These are phyloP conservation scores for Botrytis hyacinthi DNA, from an alignment of 2,329 filamentous ascomycete species.

Conservation along the genomic window DNA sequence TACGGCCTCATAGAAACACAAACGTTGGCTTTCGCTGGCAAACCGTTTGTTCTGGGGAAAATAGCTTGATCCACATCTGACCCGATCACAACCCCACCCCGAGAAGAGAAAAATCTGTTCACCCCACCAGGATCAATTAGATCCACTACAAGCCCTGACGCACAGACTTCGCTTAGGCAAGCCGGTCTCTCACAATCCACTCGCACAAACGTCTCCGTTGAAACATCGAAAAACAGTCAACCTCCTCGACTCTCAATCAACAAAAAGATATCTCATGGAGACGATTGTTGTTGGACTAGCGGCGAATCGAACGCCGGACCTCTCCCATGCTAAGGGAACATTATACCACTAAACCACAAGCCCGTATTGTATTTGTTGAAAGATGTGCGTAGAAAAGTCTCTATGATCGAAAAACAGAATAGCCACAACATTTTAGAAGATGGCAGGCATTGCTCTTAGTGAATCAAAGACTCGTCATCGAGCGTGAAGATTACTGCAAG, in stretches of 20 bases:
- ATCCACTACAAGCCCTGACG: not conserved
- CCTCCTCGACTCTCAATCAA: not conserved
- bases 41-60: not conserved
- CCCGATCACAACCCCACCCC: not conserved
- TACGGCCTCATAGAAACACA: not conserved
- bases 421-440: not conserved
- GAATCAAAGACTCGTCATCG: not conserved
- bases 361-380: not conserved
- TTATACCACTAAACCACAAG: conserved; percentile 6
- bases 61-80: not conserved
- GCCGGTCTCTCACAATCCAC: no score
- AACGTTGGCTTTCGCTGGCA: not conserved
- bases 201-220: not conserved
- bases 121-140: not conserved
- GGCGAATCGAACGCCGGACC: not conserved
- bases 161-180: not conserved
- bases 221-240: not conserved
- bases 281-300: not conserved
- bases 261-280: accelerated
- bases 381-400: accelerated
- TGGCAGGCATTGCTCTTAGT: not conserved
- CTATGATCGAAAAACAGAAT: accelerated
- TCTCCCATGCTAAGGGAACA: not conserved
- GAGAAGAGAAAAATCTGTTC: not conserved
- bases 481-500: not conserved